Base-by-base conservation (phyloP, 1,284 basidiomycete species). In the Cutaneotrichosporon sp. region DNA sequence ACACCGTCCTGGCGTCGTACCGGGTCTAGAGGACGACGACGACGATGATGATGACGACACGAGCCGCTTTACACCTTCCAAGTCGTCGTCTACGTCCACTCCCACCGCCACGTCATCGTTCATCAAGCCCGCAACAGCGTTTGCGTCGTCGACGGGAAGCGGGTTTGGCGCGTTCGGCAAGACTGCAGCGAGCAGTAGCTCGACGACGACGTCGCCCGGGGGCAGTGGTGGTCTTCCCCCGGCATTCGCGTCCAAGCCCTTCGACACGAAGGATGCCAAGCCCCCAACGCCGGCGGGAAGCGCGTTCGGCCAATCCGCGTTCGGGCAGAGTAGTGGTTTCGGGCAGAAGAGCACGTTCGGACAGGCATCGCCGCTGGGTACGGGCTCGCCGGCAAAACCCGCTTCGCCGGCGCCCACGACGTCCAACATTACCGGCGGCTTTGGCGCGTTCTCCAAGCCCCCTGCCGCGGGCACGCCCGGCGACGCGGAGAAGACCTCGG, bases 111-210 rank as follows among this genome's bases (percentile, higher is more conserved):
- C 46, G 9, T 54, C 62, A 0, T 59, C 67, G 1, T 73, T 70
- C 57, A 69, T 72, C 56, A 70, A 71, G 47, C 70, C 72, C 17
- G 68, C 69, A 4, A 69, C 66, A 0, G 70, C 68, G 2, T 74
- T 74, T 50, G 67, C 58, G 1, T 52, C 56, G 1, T 48, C 64
- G 3, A 44, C 58, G 4, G 47, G 61, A 4, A 47, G 60, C 2
- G 58, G 55, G 14, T 61, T 66, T 45, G 67, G 66, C 10, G 57
- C 55, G 1, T 68, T 70, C 35, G 64, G 67, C 17, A 45, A 30
- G 26, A 5, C 26, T 10, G 45, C 51, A 38, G 36, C 36, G 14
- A 38, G 8, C 15, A n/a, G 14, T 8, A n/a, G 14, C 1, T 18
- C 35, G 13, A 21, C 38, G 8, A 30, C 38, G 18, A 34, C 39